These are phyloP conservation scores for Xylaria arbuscula DNA, from an alignment of 2,329 filamentous ascomycete genomes.

Conservation along the genomic window DNA sequence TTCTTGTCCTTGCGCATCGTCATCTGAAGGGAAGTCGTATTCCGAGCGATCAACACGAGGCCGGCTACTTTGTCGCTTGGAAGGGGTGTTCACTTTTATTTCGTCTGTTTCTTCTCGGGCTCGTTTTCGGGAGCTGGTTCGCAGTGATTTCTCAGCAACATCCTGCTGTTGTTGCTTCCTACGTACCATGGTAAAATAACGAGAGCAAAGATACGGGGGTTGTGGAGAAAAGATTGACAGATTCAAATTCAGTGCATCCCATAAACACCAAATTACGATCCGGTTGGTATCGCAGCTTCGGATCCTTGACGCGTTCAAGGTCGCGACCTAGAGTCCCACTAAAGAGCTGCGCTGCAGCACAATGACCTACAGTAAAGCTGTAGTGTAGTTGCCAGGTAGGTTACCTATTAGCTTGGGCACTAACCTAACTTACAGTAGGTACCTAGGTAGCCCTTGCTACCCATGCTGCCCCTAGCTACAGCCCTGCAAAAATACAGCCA, in stretches of 20 bases:
- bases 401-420: background rate
- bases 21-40: slow-evolving; percentile 49
- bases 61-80: slow-evolving; percentile 38
- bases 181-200: slow-evolving; percentile 43
- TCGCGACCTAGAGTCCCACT: slow-evolving; percentile 12
- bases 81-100: slow-evolving; percentile 32
- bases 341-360: background rate
- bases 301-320: slow-evolving; percentile 22
- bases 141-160: slow-evolving; percentile 31
- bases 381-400: background rate
- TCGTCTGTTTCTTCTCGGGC: slow-evolving; percentile 37
- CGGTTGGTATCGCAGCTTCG: slow-evolving; percentile 1
- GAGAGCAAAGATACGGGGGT: background rate
- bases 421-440: background rate
- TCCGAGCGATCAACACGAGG: slow-evolving; percentile 30
- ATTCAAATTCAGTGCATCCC: background rate
- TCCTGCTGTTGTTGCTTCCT: slow-evolving; percentile 40
- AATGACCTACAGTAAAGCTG: too few relatives aligned
- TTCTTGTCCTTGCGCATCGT: slow-evolving; percentile 35
- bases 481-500: background rate
- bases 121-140: slow-evolving; percentile 43
- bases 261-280: background rate
- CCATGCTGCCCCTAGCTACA: background rate
- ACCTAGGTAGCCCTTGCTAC: too few relatives aligned
- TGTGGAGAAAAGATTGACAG: background rate